Evolutionary conservation across 2,329 filamentous ascomycete species (phyloP), one percentile per base, ranked within the genome.

Genomic region (Epichloe sylvatica): DNA sequence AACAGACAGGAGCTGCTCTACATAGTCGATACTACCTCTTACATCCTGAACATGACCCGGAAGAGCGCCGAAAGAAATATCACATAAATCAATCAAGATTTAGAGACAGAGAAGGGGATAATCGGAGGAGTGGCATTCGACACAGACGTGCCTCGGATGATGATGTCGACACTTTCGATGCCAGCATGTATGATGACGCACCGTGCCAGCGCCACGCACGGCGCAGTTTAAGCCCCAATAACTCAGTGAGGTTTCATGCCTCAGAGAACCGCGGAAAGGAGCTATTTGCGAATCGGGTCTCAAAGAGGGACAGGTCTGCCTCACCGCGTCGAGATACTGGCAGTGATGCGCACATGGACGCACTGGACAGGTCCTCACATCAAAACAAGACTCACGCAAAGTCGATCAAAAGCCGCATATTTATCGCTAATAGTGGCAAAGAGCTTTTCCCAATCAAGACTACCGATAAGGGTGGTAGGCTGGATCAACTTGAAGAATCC

Each of bases 1-100:
- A 98, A 67, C 77, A 81, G 59, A 77, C 73, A 41, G 83, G 86
- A 39, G 91, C 92, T 1, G 79, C 87, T 11, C 77, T 84, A 46
- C 77, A 85, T 53, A 97, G 91, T 67, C 78, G 87, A 12, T 97
- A 94, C 70, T 98, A 98, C 63, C 79, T 96, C 36, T 76, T 92
- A 59, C 86, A 97, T 58, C 91, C 91, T 1, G 86, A 95, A 58
- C 81, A 89, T 62, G 90, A 95, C 59, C 88, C 84, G 2, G 81
- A 83, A 56, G 88, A 86, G 67, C 77, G 79, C 47, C 71, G 81
- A 54, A 76, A 81, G 52, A 73, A 72, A 51, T 72, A 77, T 46
- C 73, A 77, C 39, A 64, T 70, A 51, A 72, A 73, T 52, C 75
- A 73, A 57, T 82, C 80, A 51, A 75, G 73, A 60, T 86, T 83